Evolutionary conservation across 768 basidiomycete genomes (phyloP), one percentile per base, ranked within the genome.

Genomic region (Rhizopogon roseolus): DNA sequence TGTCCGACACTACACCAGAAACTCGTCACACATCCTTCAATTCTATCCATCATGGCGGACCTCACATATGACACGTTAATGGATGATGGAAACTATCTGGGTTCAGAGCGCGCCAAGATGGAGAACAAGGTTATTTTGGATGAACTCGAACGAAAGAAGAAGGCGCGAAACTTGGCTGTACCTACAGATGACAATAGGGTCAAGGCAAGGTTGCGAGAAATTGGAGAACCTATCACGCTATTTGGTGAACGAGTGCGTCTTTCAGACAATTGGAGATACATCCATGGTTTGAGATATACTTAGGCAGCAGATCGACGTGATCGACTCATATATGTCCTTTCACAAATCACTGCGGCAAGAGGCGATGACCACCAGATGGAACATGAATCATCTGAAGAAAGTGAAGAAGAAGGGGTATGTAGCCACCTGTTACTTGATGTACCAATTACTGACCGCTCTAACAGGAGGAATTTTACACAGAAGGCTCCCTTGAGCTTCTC

Each of bases 141-240:
- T 65, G 94, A 97, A 70, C 84, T 99, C n/a, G 97, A 99, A 66
- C 82, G 95, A 60, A 97, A 96, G 80, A 97, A 97, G 78, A 88
- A 93, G 63, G 89, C 95, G 11, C 81, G 97, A 58, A 86, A 79
- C 55, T 82, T 98, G 73, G 97, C 95, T 6, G 93, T 98, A 9
- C 97, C 97, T 7, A 99, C 97, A 6, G 96, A 98, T 70, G 97
- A 98, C 71, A 88, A 84, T 64, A 86, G 89, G 60, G 97, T 99
- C 63, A 89, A 88, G 66, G 85, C 87, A 38, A 79, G 91, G 54
- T 77, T 99, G 54, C 79, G 97, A 53, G 93, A 96, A 72, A 86
- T 97, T 61, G 95, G 93, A 38, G 93, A 99, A 68, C 97, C 97
- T 38, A 95, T 98, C 64, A 98, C 95, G 5, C 79, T 98, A 27